Conservation (phyloP, 73 alveolate species). For the Uronychia setigera region DNA sequence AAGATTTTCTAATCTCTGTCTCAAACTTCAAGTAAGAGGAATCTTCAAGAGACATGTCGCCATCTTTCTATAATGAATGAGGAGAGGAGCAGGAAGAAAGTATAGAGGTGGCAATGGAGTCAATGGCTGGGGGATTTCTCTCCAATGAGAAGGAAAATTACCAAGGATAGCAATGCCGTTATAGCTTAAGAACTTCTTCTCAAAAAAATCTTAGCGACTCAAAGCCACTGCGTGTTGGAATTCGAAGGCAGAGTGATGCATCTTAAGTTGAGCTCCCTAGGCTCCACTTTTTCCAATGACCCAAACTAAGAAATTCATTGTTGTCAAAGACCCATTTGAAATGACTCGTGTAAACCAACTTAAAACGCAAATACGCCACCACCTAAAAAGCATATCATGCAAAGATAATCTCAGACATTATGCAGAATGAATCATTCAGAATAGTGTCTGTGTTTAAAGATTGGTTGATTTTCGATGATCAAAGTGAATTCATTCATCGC, state of each 20-base stretch:
- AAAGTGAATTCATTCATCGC: not conserved
- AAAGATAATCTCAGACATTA: not conserved
- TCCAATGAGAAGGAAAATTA: not conserved
- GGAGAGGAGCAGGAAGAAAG: not conserved
- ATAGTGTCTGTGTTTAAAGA: not conserved
- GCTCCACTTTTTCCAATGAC: too few species aligned
- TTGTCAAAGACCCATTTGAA: not conserved
- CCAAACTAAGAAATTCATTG: not conserved
- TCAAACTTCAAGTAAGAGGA: not conserved
- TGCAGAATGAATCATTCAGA: not conserved
- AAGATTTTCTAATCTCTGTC: not conserved
- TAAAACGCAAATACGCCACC: not conserved
- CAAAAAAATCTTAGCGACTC: too few species aligned
- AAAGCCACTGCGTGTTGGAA: too few species aligned
- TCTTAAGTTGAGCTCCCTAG: too few species aligned
- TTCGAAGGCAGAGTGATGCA: too few species aligned
- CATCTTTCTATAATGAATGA: not conserved
- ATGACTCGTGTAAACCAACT: not conserved
- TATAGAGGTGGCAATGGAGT: not conserved
- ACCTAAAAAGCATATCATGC: not conserved
- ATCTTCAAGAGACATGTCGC: too few species aligned
- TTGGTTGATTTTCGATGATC: not conserved
- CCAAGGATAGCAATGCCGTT: not conserved
- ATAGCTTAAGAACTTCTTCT: not conserved
- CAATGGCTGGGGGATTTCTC: not conserved